Evolutionary conservation across 768 basidiomycete genomes (phyloP).

Genomic region (Tulasnella sp.): DNA sequence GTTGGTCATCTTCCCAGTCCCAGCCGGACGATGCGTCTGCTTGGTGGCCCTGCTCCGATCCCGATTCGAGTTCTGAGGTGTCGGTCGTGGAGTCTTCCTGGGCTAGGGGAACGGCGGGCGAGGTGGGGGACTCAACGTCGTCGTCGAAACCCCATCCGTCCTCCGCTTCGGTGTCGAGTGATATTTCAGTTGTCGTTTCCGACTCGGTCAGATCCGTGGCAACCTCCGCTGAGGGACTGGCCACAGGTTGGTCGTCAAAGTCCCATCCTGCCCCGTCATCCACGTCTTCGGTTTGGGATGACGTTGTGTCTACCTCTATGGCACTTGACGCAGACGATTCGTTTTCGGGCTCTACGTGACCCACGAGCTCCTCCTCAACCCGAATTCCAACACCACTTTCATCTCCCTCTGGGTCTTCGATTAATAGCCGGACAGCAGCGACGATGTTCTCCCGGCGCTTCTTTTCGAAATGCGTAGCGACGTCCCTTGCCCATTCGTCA

Average conservation of each 20-base stretch:
- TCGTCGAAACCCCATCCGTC: conserved; percentile 35
- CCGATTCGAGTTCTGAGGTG: not conserved
- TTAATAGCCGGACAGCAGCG: conserved; percentile 43
- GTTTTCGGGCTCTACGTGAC: not conserved
- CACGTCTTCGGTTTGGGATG: not conserved
- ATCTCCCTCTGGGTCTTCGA: conserved; percentile 25
- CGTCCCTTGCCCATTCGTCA: conserved; percentile 52
- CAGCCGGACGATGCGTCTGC: conserved; percentile 60
- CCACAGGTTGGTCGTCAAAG: conserved; percentile 31
- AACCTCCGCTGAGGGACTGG: conserved; percentile 5
- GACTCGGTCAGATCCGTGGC: conserved; percentile 20
- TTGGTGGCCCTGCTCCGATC: conserved; percentile 25
- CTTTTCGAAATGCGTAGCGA: conserved; percentile 66
- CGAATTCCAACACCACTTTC: conserved; percentile 14
- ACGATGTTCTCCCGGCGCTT: conserved; percentile 55
- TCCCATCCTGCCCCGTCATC: conserved; percentile 36
- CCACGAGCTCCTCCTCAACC: conserved; percentile 1
- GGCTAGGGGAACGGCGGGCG: not conserved
- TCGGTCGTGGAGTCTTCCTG: not conserved
- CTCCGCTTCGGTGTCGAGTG: conserved; percentile 17
- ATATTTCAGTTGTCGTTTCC: not conserved
- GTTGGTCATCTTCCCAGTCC: conserved; percentile 50
- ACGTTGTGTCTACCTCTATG: not conserved
- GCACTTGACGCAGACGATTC: not conserved
- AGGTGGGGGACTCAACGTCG: conserved; percentile 23